These are phyloP conservation scores for Pythium apleroticum DNA, from an alignment of 352 stramenopile genomes.

Conservation along the genomic window DNA sequence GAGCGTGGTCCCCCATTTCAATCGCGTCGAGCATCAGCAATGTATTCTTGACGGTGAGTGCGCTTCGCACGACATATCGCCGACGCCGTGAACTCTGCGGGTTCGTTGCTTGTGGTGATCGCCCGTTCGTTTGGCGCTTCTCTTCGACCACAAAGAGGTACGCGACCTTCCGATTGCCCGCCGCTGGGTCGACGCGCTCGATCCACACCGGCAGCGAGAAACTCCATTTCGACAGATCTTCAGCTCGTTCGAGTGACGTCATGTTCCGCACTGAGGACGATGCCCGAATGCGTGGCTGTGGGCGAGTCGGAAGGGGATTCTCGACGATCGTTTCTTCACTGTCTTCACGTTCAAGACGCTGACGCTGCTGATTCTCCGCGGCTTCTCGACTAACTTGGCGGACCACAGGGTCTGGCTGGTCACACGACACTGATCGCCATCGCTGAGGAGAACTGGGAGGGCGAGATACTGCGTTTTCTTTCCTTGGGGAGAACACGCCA, in stretches of 20 bases:
- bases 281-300: conserved; percentile 21
- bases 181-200: conserved; percentile 58
- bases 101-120: not conserved
- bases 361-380: not conserved
- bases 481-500: not conserved
- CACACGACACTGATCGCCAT: conserved; percentile 29
- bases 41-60: conserved; percentile 59
- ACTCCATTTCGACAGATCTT: conserved; percentile 36
- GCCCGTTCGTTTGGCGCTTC: conserved; percentile 1
- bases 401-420: conserved; percentile 21
- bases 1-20: conserved; percentile 29
- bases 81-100: not conserved
- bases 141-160: conserved; percentile 67
- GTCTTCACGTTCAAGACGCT: conserved; percentile 1
- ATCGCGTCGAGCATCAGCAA: conserved; percentile 43
- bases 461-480: not conserved
- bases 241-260: conserved; percentile 27
- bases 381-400: conserved; percentile 17
- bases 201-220: conserved; percentile 74
- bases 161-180: conserved; percentile 59
- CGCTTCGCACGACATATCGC: conserved; percentile 52
- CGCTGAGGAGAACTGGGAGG: conserved; percentile 13
- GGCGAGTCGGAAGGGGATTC: not conserved
- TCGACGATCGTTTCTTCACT: not conserved
- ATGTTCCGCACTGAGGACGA: conserved; percentile 28